Conservation (phyloP, 352 stramenopile genomes). For the Globisporangium spiculum region DNA sequence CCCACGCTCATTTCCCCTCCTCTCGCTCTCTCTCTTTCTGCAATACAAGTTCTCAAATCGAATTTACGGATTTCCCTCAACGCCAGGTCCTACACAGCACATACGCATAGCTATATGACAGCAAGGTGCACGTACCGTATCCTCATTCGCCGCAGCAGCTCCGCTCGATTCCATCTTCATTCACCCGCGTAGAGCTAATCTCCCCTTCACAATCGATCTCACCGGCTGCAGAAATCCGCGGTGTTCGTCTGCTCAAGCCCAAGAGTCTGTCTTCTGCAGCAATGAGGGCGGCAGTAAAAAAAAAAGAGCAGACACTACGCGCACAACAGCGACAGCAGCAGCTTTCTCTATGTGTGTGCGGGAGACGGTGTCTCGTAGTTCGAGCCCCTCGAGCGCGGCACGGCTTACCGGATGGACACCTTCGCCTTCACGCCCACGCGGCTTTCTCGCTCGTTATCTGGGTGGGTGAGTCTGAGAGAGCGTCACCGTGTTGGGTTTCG, state of each 20-base stretch:
- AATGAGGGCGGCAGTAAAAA: not conserved
- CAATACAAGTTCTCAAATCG: not conserved
- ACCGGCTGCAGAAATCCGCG: not conserved
- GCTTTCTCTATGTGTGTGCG: not conserved
- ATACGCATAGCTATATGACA: not conserved
- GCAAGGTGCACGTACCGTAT: not conserved
- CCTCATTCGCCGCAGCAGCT: conserved; percentile 7
- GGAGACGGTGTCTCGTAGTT: not conserved
- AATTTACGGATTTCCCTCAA: not conserved
- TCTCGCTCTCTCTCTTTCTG: not conserved
- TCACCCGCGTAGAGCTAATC: not conserved
- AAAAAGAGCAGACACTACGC: not conserved
- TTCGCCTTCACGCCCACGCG: not conserved
- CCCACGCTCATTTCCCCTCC: not conserved
- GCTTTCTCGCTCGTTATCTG: conserved; percentile 5
- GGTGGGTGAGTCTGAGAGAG: not conserved
- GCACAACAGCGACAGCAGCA: not conserved
- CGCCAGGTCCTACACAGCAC: not conserved
- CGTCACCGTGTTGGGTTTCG: not conserved
- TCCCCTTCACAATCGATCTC: not conserved
- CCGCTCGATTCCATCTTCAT: conserved; percentile 11
- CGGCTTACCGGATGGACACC: not conserved
- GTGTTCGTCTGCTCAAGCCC: not conserved
- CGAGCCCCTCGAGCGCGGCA: not conserved
- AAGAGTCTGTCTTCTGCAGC: not conserved